Evolutionary conservation across 2,329 filamentous ascomycete genomes (phyloP).

Genomic region (Talaromyces atroroseus): DNA sequence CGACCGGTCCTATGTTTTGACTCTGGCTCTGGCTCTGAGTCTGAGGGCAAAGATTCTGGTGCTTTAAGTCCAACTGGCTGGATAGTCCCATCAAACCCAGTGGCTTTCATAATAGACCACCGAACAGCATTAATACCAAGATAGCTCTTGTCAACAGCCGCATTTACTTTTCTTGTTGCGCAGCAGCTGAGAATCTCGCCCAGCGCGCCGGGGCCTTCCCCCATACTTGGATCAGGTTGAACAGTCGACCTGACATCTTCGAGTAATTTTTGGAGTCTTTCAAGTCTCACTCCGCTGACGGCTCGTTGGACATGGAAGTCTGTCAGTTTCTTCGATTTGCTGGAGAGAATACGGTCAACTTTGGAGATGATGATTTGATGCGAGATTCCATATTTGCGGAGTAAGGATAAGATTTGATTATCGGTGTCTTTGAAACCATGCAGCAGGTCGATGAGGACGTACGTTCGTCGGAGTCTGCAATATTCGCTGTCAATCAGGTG

Average conservation of each 20-base stretch:
- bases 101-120: constrained; percentile 60
- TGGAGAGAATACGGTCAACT: constrained; percentile 51
- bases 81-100: constrained; percentile 47
- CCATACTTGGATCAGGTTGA: constrained; percentile 28
- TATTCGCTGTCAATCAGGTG: neutral
- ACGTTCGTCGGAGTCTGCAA: constrained; percentile 52
- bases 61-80: neutral
- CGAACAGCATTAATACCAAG: constrained; percentile 58
- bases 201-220: constrained; percentile 38
- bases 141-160: constrained; percentile 33
- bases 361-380: constrained; percentile 65
- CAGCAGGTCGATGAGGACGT: constrained; percentile 58
- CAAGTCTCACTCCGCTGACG: constrained; percentile 23
- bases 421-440: constrained; percentile 62
- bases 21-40: neutral
- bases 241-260: constrained; percentile 36
- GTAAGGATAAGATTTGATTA: constrained; percentile 49
- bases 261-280: constrained; percentile 36
- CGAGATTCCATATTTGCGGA: constrained; percentile 53
- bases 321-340: constrained; percentile 27
- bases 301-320: constrained; percentile 15
- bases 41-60: neutral
- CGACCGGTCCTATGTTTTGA: neutral
- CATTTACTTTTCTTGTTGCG: constrained; percentile 44
- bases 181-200: constrained; percentile 59